Base-by-base conservation (phyloP, 192 early-diverging fungal genomes). In the Podila epicladia region DNA sequence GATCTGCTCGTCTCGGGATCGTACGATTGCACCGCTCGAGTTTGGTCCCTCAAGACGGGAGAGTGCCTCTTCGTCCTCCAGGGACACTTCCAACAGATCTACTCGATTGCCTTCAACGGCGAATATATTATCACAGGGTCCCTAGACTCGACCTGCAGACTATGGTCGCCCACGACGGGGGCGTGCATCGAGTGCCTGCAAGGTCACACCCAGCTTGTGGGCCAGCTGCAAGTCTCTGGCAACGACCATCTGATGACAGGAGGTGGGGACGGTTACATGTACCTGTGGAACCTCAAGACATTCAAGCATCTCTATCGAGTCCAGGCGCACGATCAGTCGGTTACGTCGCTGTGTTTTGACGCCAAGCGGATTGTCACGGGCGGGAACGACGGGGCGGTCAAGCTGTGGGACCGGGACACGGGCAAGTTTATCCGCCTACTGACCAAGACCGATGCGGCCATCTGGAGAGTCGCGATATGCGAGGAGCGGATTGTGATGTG, bases 311-410 rank as follows among this genome's bases (percentile, higher is more conserved):
- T 87, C 68, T 76, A 93, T 82, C 65, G 92, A 82, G 70, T 95
- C 77, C 91, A 88, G 82, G 79, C 92, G 65, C 84, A 87, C 75
- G 83, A 96, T 83, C 93, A 86, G 48, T 96, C 97, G 2, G 97
- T 99, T 35, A 99, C 98, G 4, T 97, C 97, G 72, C 93, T 99
- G 73, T 97, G 98, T 82, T 95, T 96, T 80, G 98, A 99, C 72
- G 87, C 90, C 58, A 88, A 92, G 35, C 93, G 97, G 31, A 94
- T 98, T 58, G 92, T 98, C n/a, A 94, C 93, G 4, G 98, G 97
- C 28, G 88, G 88, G 0, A 94, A 94, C 28, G 98, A 98, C 72
- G 94, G 93, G 0, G 94, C 94, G 0, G 90, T 99, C 64, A 99
- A 98, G 72, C 79, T 98, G 32, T 99, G 98, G 98, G 97, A 99